Evolutionary conservation across 106 monocot genomes (phyloP).

Genomic region (Phalaenopsis equestris): DNA sequence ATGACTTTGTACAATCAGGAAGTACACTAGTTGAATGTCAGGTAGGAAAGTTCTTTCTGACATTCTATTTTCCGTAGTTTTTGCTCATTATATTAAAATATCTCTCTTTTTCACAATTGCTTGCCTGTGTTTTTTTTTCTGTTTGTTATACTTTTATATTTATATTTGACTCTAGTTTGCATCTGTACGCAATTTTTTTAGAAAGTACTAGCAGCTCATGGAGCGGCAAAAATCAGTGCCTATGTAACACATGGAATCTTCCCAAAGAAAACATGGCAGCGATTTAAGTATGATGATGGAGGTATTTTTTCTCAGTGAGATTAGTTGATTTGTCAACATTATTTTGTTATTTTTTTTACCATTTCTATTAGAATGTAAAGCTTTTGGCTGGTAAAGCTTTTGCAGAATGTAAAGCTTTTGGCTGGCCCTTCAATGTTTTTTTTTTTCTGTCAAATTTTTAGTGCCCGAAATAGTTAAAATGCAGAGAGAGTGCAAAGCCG

Average conservation of each 20-base stretch:
- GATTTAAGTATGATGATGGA: conserved; percentile 74
- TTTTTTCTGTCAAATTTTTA: too few species aligned
- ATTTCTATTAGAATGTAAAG: too few species aligned
- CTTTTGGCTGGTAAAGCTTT: too few species aligned
- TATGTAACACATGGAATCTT: conserved; percentile 94
- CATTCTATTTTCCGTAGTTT: neutral
- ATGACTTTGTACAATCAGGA: conserved; percentile 95
- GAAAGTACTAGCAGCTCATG: conserved; percentile 92
- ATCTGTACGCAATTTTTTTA: conserved; percentile 1
- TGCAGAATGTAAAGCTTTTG: too few species aligned
- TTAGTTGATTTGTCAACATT: neutral
- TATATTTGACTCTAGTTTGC: too few species aligned
- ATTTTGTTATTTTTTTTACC: too few species aligned
- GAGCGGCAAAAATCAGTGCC: conserved; percentile 84
- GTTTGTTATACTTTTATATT: too few species aligned
- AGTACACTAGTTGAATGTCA: conserved; percentile 94
- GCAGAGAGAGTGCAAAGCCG: too few species aligned
- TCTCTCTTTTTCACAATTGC: neutral
- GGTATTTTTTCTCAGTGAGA: conserved; percentile 27
- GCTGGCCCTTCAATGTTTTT: too few species aligned
- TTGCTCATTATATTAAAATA: too few species aligned
- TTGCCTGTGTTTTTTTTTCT: neutral
- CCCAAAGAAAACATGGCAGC: conserved; percentile 68
- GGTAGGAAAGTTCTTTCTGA: conserved; percentile 22
- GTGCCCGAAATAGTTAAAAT: too few species aligned